Conservation (phyloP, 1,284 basidiomycete genomes). For the Malassezia cuniculi region DNA sequence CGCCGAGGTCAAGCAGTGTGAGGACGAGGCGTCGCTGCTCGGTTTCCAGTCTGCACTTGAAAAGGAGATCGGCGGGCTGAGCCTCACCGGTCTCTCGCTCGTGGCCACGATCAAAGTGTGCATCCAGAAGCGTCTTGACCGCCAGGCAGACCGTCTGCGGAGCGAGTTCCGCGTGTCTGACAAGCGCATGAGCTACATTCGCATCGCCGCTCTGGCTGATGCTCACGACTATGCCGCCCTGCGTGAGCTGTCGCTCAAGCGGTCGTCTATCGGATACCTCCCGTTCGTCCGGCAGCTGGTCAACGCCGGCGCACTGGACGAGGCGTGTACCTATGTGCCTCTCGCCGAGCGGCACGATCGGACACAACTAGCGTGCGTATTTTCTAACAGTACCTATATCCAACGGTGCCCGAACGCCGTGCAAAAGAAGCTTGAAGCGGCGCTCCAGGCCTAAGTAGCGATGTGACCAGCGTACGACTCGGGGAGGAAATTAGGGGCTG, state of each 20-base stretch:
- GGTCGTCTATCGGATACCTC: constrained; percentile 79
- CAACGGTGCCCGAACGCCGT: constrained; percentile 5
- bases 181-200: constrained; percentile 24
- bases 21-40: constrained; percentile 68
- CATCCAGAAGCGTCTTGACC: constrained; percentile 24
- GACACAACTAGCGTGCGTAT: no score
- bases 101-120: constrained; percentile 33
- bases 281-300: constrained; percentile 30
- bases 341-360: no score
- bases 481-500: constrained; percentile 41
- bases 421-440: neutral
- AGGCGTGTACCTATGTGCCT: constrained; percentile 25
- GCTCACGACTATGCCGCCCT: constrained; percentile 5
- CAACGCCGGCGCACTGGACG: constrained; percentile 25
- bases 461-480: constrained; percentile 21
- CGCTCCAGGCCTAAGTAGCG: no score
- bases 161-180: constrained; percentile 38
- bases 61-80: constrained; percentile 51
- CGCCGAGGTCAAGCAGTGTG: constrained; percentile 58
- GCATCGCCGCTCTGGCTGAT: constrained; percentile 24
- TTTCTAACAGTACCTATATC: constrained; percentile 7
- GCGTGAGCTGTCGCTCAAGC: constrained; percentile 23
- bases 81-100: constrained; percentile 22
- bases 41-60: constrained; percentile 72
- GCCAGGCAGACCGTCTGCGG: constrained; percentile 36